A percentile compares a stretch with the other conserved stretches of the same genome.
Conservation (phyloP, 441 rosid species). For the Adansonia grandidieri region DNA sequence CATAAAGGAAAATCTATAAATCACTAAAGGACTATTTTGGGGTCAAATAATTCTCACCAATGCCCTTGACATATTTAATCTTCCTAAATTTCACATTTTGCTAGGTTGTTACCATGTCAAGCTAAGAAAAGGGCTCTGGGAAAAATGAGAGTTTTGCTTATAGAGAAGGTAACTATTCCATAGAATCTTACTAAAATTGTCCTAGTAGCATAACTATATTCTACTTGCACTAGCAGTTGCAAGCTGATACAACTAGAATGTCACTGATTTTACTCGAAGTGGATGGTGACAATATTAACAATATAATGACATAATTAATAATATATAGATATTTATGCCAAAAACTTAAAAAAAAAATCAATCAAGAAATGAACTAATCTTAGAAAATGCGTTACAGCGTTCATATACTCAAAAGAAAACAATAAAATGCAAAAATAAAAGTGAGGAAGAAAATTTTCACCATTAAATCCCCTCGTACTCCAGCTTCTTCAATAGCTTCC, state of each 20-base stretch:
- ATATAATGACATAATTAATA: not conserved
- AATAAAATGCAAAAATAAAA: conserved; percentile 12
- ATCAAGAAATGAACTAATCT: not conserved
- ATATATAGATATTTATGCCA: not conserved
- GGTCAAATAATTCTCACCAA: not conserved
- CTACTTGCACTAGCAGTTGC: not conserved
- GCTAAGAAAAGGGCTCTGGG: not conserved
- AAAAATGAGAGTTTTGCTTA: not conserved
- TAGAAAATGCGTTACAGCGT: not conserved
- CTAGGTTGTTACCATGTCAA: not conserved
- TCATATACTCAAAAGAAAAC: conserved; percentile 11
- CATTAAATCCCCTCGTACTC: conserved; percentile 79
- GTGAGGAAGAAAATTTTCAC: conserved; percentile 42
- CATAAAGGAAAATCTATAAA: not conserved
- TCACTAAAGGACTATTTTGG: not conserved
- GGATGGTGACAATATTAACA: too few species aligned
- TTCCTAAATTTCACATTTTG: not conserved
- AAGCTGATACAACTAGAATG: not conserved
- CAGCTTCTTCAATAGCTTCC: conserved; percentile 98
- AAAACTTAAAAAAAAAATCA: not conserved
- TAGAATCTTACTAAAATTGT: not conserved
- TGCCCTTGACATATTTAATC: not conserved
- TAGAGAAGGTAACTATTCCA: not conserved
- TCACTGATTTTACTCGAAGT: not conserved
- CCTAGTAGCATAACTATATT: not conserved